phyloP scores from a whole-genome alignment of 140 eudicot genomes.

The Ambrosia hybrid region DNA sequence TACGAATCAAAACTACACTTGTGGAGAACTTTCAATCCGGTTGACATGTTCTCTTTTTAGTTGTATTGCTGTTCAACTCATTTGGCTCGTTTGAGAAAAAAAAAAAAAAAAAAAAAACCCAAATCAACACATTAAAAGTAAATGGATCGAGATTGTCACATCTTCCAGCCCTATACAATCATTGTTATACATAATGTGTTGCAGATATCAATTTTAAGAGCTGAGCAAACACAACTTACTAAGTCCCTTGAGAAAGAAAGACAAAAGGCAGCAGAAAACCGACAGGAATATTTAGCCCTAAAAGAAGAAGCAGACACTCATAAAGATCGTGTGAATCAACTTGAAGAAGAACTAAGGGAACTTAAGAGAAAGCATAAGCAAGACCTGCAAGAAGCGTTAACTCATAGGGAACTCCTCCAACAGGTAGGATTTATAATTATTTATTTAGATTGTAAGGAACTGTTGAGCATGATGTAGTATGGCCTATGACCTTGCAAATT shows the following conservation, averaged over 20 bases:
- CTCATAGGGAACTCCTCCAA: constrained; percentile 73
- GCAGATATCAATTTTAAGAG: constrained; percentile 89
- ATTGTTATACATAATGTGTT: constrained; percentile 30
- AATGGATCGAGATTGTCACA: background rate
- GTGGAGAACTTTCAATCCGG: background rate
- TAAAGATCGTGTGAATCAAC: constrained; percentile 68
- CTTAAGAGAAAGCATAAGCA: constrained; percentile 83
- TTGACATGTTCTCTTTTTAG: constrained; percentile 14
- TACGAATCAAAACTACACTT: background rate
- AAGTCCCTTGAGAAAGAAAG: constrained; percentile 95
- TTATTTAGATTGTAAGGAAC: background rate
- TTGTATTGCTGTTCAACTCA: background rate
- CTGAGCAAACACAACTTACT: constrained; percentile 89
- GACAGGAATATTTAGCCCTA: constrained; percentile 79
- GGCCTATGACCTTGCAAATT: no score
- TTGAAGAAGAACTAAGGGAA: constrained; percentile 74
- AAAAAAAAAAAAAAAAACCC: background rate
- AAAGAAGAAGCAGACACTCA: constrained; percentile 91
- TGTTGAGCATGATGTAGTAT: no score
- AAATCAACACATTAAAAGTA: constrained; percentile 10
- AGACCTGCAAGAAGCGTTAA: constrained; percentile 75
- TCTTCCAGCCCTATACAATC: constrained; percentile 16
- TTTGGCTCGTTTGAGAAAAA: constrained; percentile 8
- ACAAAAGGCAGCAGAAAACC: constrained; percentile 78
- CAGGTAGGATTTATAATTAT: constrained; percentile 46